Evolutionary conservation across 495 filamentous ascomycete genomes (phyloP).

Genomic region (Xylaria cubensis): DNA sequence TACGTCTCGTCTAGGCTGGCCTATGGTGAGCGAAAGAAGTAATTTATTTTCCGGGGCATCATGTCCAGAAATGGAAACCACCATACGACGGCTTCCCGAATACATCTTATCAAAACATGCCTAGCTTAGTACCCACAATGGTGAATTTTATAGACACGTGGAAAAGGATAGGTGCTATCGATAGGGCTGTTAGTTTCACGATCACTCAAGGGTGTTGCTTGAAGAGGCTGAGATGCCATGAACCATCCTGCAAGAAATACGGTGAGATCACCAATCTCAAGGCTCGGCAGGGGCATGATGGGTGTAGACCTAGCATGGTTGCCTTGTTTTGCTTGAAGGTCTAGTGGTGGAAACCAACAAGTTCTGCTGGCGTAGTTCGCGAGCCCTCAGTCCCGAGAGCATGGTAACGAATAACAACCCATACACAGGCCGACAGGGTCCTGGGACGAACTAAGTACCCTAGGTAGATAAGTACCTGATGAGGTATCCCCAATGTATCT

Average conservation of each 20-base stretch:
- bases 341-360: neutral
- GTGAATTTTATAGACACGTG: neutral
- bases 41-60: neutral
- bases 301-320: slow-evolving; percentile 13
- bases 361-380: slow-evolving; percentile 10
- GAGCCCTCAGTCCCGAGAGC: slow-evolving; percentile 5
- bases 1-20: neutral
- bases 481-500: slow-evolving; percentile 21
- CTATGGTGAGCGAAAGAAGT: slow-evolving; percentile 12
- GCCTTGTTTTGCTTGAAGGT: slow-evolving; percentile 11
- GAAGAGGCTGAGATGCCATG: neutral
- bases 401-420: slow-evolving; percentile 16
- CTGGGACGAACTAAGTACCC: neutral
- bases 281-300: neutral
- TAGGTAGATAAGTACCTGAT: slow-evolving; percentile 7
- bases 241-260: neutral
- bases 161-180: slow-evolving; percentile 3
- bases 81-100: neutral
- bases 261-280: neutral
- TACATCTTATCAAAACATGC: neutral
- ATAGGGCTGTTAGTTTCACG: slow-evolving; percentile 17
- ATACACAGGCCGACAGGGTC: neutral
- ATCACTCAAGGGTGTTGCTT: neutral
- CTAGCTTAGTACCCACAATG: neutral
- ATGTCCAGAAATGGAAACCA: slow-evolving; percentile 7